phyloP scores from a whole-genome alignment of 768 basidiomycete species.

The Pholiota microspora region DNA sequence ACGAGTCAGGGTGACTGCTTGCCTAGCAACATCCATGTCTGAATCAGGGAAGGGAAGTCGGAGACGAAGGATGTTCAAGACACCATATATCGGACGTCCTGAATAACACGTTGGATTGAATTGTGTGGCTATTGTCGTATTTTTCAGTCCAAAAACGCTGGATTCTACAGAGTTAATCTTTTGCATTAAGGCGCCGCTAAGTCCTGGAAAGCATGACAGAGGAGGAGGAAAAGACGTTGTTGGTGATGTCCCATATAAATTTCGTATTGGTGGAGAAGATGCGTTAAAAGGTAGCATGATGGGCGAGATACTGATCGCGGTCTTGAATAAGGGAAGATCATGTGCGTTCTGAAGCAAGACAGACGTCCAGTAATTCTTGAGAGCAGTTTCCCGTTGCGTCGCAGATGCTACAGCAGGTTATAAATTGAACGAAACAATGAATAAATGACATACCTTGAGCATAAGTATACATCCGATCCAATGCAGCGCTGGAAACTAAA shows the following conservation, averaged over 20 bases:
- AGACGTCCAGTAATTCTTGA: constrained; percentile 54
- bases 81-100: constrained; percentile 60
- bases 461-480: constrained; percentile 61
- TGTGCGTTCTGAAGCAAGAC: constrained; percentile 43
- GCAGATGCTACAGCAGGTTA: constrained; percentile 49
- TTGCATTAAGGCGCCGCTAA: constrained; percentile 36
- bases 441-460: constrained; percentile 46
- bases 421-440: neutral
- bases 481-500: constrained; percentile 30
- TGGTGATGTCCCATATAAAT: constrained; percentile 40
- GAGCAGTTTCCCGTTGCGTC: constrained; percentile 44
- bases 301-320: constrained; percentile 42
- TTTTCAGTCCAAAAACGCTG: constrained; percentile 47
- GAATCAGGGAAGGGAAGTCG: constrained; percentile 56
- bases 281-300: constrained; percentile 61
- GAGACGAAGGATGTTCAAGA: constrained; percentile 54
- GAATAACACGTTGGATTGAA: constrained; percentile 54
- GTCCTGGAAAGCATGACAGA: constrained; percentile 57
- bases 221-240: constrained; percentile 55
- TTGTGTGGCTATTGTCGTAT: constrained; percentile 24
- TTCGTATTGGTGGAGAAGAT: constrained; percentile 34
- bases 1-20: constrained; percentile 46
- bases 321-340: constrained; percentile 46
- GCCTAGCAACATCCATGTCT: constrained; percentile 38
- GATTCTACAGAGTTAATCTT: constrained; percentile 48